phyloP scores from a whole-genome alignment of 2,329 filamentous ascomycete species.

The Phaeosphaeriaceae sp. region DNA sequence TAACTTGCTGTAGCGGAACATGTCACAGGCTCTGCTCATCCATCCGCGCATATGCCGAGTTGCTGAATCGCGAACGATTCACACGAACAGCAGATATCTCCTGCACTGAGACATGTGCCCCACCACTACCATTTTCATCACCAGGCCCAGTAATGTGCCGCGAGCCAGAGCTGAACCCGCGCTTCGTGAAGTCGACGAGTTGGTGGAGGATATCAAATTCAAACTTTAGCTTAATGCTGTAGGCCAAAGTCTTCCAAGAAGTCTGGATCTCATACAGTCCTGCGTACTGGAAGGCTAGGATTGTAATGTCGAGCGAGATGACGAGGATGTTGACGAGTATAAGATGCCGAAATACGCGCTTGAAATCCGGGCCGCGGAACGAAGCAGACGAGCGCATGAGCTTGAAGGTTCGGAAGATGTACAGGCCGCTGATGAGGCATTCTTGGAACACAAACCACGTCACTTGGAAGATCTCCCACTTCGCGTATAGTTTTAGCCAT shows the following conservation, averaged over 20 bases:
- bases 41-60: conserved; percentile 23
- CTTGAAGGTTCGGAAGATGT: conserved; percentile 60
- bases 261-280: conserved; percentile 36
- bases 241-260: conserved; percentile 49
- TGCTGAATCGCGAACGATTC: conserved; percentile 4
- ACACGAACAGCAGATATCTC: neutral
- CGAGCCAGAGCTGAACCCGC: conserved; percentile 7
- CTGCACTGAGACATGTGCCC: neutral
- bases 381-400: conserved; percentile 34
- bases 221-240: conserved; percentile 58
- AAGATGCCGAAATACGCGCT: conserved; percentile 39
- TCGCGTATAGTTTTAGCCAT: conserved; percentile 16
- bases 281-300: conserved; percentile 51
- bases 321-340: conserved; percentile 49
- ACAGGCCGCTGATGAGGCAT: conserved; percentile 49
- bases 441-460: conserved; percentile 51
- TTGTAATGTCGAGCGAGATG: conserved; percentile 48
- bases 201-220: conserved; percentile 62
- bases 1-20: conserved; percentile 12
- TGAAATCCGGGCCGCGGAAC: conserved; percentile 11
- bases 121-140: neutral
- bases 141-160: neutral
- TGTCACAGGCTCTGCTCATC: conserved; percentile 10
- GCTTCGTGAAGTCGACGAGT: conserved; percentile 26
- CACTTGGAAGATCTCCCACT: conserved; percentile 52